Evolutionary conservation across 805 yeast genomes (phyloP).

Genomic region (Sporopachydermia quercuum): DNA sequence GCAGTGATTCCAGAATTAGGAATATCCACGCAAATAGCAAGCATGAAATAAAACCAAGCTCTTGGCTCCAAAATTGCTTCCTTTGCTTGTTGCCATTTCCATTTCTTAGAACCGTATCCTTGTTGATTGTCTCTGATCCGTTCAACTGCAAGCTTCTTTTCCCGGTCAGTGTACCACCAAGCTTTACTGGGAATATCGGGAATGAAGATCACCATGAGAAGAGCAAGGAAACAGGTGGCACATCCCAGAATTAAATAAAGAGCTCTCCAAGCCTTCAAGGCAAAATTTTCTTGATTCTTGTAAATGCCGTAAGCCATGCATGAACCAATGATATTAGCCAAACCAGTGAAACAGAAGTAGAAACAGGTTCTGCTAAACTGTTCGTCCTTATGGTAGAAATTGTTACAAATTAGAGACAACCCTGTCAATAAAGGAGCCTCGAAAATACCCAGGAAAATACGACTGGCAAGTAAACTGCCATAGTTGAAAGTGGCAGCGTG

Average conservation of each 20-base stretch:
- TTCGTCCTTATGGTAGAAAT: slow-evolving; percentile 38
- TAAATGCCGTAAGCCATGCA: slow-evolving; percentile 41
- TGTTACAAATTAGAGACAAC: slow-evolving; percentile 38
- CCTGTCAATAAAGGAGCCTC: slow-evolving; percentile 45
- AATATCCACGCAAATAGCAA: slow-evolving; percentile 26
- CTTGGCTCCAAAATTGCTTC: slow-evolving; percentile 37
- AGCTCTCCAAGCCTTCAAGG: slow-evolving; percentile 42
- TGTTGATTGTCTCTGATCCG: slow-evolving; percentile 39
- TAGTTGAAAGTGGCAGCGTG: slow-evolving; percentile 34
- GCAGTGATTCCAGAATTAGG: slow-evolving; percentile 43
- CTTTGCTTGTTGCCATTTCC: slow-evolving; percentile 37
- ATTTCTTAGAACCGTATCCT: slow-evolving; percentile 40
- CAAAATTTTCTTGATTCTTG: slow-evolving; percentile 22
- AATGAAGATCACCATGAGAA: slow-evolving; percentile 30
- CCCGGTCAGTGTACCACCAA: slow-evolving; percentile 31
- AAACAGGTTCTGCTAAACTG: slow-evolving; percentile 27
- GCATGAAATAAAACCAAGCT: slow-evolving; percentile 31
- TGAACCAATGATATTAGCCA: slow-evolving; percentile 34
- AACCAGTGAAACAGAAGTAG: slow-evolving; percentile 31
- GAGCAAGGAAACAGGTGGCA: slow-evolving; percentile 37
- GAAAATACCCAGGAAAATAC: slow-evolving; percentile 35
- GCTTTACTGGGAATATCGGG: slow-evolving; percentile 41
- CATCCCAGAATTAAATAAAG: slow-evolving; percentile 46
- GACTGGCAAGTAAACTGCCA: slow-evolving; percentile 30
- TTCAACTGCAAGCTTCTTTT: slow-evolving; percentile 31